These are phyloP conservation scores for Pichia sp. DNA, from an alignment of 1,139 yeast species.

Conservation along the genomic window DNA sequence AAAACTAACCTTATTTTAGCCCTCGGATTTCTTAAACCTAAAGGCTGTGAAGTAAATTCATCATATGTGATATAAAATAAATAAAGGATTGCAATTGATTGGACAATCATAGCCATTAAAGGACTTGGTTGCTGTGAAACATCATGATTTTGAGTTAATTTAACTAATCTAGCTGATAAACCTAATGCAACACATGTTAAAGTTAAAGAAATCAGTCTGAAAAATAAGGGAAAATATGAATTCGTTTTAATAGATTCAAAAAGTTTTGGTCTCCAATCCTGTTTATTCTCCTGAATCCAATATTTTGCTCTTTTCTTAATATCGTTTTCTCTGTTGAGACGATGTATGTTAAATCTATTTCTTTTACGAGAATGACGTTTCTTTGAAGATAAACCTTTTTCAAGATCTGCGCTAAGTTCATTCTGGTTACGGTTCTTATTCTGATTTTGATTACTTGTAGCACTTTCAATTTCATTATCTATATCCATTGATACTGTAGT, in stretches of 20 bases:
- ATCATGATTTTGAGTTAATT: constrained; percentile 38
- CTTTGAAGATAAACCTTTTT: constrained; percentile 14
- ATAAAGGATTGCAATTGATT: constrained; percentile 71
- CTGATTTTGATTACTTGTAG: background rate
- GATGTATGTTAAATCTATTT: constrained; percentile 25
- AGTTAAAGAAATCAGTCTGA: constrained; percentile 62
- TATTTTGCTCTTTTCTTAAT: constrained; percentile 51
- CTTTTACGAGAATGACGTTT: constrained; percentile 12
- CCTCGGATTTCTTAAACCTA: constrained; percentile 79
- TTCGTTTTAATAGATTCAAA: constrained; percentile 59
- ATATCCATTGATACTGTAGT: too few relatives aligned
- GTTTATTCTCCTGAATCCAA: constrained; percentile 63
- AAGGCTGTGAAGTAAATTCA: constrained; percentile 86
- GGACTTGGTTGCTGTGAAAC: constrained; percentile 82
- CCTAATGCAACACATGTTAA: constrained; percentile 60
- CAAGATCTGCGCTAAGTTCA: constrained; percentile 12
- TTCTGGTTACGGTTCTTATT: background rate
- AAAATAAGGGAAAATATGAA: constrained; percentile 73
- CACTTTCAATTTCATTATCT: background rate
- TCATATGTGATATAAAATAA: constrained; percentile 79
- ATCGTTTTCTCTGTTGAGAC: constrained; percentile 16
- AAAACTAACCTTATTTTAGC: constrained; percentile 73
- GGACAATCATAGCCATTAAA: constrained; percentile 85
- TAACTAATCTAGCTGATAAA: constrained; percentile 58
- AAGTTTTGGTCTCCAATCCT: constrained; percentile 59